These are phyloP conservation scores for Sordariomycetes sp. DNA, from an alignment of 2,329 filamentous ascomycete genomes.

Conservation along the genomic window DNA sequence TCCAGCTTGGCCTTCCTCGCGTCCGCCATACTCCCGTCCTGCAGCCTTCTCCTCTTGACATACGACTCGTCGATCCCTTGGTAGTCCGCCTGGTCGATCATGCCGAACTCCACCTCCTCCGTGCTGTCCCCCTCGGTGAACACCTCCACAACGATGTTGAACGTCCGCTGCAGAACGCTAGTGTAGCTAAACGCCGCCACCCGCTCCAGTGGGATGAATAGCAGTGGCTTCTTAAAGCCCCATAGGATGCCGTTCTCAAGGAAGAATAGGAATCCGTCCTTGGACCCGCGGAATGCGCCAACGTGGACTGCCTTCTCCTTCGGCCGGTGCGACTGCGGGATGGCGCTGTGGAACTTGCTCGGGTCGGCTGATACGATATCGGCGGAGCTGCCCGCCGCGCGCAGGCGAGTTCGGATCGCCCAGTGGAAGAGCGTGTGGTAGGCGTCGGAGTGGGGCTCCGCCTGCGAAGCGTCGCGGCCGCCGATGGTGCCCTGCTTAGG, in stretches of 20 bases:
- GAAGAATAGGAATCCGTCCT: conserved; percentile 60
- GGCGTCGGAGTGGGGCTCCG: conserved; percentile 44
- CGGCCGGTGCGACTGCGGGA: conserved; percentile 46
- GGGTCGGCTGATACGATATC: conserved; percentile 42
- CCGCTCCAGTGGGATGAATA: conserved; percentile 51
- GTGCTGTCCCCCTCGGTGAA: conserved; percentile 36
- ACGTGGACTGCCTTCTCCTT: conserved; percentile 55
- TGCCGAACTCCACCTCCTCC: conserved; percentile 56
- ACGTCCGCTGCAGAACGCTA: conserved; percentile 56
- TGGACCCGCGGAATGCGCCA: conserved; percentile 55
- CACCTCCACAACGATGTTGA: conserved; percentile 56
- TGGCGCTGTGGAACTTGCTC: conserved; percentile 44
- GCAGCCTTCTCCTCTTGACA: conserved; percentile 47
- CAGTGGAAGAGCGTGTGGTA: conserved; percentile 51
- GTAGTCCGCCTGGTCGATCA: conserved; percentile 62
- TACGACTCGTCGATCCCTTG: conserved; percentile 52
- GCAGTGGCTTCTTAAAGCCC: conserved; percentile 59
- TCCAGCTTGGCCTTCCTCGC: conserved; percentile 54
- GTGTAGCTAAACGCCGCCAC: conserved; percentile 57
- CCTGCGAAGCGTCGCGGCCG: conserved; percentile 36
- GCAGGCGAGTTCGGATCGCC: conserved; percentile 43
- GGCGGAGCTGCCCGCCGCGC: conserved; percentile 33
- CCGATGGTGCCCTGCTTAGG: conserved; percentile 49
- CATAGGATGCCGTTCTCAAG: conserved; percentile 56
- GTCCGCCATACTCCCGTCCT: conserved; percentile 60